phyloP scores from a whole-genome alignment of 331 rosid genomes.

The Malus hybrid region DNA sequence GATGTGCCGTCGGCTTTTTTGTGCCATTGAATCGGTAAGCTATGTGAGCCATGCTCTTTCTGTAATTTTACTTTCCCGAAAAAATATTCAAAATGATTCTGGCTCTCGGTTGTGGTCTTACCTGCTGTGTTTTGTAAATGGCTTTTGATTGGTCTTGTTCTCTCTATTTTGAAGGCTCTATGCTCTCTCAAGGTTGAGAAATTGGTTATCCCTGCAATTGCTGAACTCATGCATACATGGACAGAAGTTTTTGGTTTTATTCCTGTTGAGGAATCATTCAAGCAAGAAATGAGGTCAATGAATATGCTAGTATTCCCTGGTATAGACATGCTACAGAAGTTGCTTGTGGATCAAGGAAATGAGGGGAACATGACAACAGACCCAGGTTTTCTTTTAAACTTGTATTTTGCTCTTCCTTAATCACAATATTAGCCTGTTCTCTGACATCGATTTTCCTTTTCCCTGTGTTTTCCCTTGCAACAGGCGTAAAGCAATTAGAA shows the following conservation, averaged over 20 bases:
- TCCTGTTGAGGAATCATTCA: constrained; percentile 61
- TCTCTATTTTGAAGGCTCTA: constrained; percentile 49
- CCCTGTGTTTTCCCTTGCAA: constrained; percentile 5
- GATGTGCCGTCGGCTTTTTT: constrained; percentile 94
- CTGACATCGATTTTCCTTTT: neutral
- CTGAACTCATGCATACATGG: constrained; percentile 91
- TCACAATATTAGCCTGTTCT: neutral
- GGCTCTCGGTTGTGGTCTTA: neutral
- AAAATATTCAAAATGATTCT: neutral
- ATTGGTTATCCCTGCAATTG: constrained; percentile 89
- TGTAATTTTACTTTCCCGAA: constrained; percentile 11
- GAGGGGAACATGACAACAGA: constrained; percentile 32
- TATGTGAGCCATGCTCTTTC: constrained; percentile 6
- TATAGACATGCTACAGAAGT: constrained; percentile 89
- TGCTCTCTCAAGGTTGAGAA: constrained; percentile 76
- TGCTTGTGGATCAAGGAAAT: constrained; percentile 42
- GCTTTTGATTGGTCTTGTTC: constrained; percentile 11
- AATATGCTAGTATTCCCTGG: constrained; percentile 98
- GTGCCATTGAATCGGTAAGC: constrained; percentile 82
- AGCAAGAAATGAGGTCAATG: constrained; percentile 71
- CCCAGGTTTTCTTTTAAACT: constrained; percentile 17
- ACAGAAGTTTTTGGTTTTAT: constrained; percentile 82
- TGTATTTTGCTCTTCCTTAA: constrained; percentile 1
- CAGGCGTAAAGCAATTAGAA: constrained; percentile 46
- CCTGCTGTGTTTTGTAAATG: neutral